Evolutionary conservation across 441 rosid genomes (phyloP).

Genomic region (Pelargonium cotyledonis): DNA sequence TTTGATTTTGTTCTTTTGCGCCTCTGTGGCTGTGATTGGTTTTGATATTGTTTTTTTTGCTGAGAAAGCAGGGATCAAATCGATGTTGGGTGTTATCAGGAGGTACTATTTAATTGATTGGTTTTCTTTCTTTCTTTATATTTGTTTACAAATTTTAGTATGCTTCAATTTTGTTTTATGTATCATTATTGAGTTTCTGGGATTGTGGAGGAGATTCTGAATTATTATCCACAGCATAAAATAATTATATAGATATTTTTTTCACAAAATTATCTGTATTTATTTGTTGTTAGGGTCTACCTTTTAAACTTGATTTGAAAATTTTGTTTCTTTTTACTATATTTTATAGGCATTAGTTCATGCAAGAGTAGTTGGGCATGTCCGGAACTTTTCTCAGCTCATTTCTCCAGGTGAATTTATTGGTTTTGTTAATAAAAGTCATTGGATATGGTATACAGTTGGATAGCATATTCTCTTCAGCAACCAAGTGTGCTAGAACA

Average conservation of each 20-base stretch:
- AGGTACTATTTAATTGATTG: constrained; percentile 26
- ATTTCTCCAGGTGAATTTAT: constrained; percentile 43
- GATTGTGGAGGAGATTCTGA: not conserved
- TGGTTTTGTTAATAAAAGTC: not conserved
- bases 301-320: not conserved
- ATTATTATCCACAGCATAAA: too few relatives aligned
- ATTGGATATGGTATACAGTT: constrained; percentile 35
- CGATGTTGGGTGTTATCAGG: constrained; percentile 48
- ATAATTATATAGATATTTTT: too few relatives aligned
- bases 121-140: not conserved
- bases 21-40: not conserved
- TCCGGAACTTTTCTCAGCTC: constrained; percentile 40
- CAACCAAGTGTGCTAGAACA: constrained; percentile 93
- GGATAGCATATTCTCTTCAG: constrained; percentile 86
- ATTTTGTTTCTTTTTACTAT: not conserved
- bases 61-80: constrained; percentile 21
- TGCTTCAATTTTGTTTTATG: not conserved
- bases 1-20: not conserved
- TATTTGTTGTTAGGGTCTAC: not conserved
- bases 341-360: constrained; percentile 20
- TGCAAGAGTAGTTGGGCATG: constrained; percentile 33
- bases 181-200: not conserved
- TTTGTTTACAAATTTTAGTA: not conserved
- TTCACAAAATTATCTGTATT: not conserved
- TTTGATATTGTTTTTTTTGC: not conserved